Evolutionary conservation across 2,329 filamentous ascomycete species (phyloP).

Genomic region (Microsporum canis): DNA sequence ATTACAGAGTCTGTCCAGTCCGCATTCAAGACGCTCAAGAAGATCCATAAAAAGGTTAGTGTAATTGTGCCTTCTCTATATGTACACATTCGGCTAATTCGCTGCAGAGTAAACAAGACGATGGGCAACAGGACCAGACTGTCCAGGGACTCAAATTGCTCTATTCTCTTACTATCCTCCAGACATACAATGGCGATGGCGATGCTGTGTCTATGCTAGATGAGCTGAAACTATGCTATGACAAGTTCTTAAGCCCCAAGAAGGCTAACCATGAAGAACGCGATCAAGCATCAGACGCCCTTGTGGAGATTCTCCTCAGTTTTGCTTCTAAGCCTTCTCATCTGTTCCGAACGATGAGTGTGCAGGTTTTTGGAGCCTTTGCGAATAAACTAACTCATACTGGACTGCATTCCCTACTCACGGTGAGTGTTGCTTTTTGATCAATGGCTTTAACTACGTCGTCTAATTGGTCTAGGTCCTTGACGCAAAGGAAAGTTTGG

Average conservation of each 20-base stretch:
- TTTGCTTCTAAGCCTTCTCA: slow-evolving; percentile 78
- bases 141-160: slow-evolving; percentile 63
- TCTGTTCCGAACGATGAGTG: slow-evolving; percentile 72
- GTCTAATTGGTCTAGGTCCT: slow-evolving; percentile 47
- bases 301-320: slow-evolving; percentile 82
- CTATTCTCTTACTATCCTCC: slow-evolving; percentile 72
- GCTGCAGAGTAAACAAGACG: slow-evolving; percentile 42
- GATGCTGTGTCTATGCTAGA: slow-evolving; percentile 74
- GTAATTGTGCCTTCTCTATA: background rate
- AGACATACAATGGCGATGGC: slow-evolving; percentile 79
- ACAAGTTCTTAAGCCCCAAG: slow-evolving; percentile 47
- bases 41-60: slow-evolving; percentile 28
- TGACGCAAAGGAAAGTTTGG: slow-evolving; percentile 64
- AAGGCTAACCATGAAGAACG: slow-evolving; percentile 43
- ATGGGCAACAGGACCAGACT: slow-evolving; percentile 33
- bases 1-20: slow-evolving; percentile 33
- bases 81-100: slow-evolving; percentile 13
- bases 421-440: slow-evolving; percentile 22
- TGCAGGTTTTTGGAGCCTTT: slow-evolving; percentile 79
- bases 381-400: slow-evolving; percentile 60
- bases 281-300: slow-evolving; percentile 48
- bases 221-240: slow-evolving; percentile 66
- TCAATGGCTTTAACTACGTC: background rate
- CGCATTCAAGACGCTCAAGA: slow-evolving; percentile 33
- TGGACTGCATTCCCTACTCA: slow-evolving; percentile 54